Percentiles rank a stretch among this genome's conserved stretches.
Evolutionary conservation across 805 yeast species (phyloP).

Genomic region (Saccharomycopsis schoenii): DNA sequence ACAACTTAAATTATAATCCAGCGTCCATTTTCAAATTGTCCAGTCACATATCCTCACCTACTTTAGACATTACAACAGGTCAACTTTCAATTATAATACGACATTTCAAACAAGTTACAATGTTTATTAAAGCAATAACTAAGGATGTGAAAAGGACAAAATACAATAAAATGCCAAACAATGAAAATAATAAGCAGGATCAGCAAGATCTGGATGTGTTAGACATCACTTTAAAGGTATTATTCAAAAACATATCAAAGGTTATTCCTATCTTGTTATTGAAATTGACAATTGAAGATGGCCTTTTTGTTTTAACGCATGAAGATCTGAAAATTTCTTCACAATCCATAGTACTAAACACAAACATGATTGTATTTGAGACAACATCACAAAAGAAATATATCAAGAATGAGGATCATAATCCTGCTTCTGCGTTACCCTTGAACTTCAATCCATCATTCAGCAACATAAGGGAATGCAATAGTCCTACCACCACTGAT

Average conservation of each 20-base stretch:
- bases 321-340: constrained; percentile 22
- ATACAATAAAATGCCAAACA: background rate
- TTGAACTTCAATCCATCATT: background rate
- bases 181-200: background rate
- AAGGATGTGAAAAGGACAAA: constrained; percentile 19
- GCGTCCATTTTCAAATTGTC: constrained; percentile 28
- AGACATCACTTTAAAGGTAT: constrained; percentile 8
- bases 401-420: background rate
- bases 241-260: constrained; percentile 20
- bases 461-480: background rate
- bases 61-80: constrained; percentile 34
- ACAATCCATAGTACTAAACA: constrained; percentile 23
- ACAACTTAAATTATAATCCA: constrained; percentile 1
- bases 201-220: background rate
- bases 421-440: too few species aligned
- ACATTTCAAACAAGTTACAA: constrained; percentile 13
- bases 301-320: constrained; percentile 28
- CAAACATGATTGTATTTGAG: constrained; percentile 14
- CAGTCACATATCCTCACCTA: constrained; percentile 34
- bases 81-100: constrained; percentile 29
- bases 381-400: constrained; percentile 12
- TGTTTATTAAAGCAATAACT: constrained; percentile 22
- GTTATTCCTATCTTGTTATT: constrained; percentile 28
- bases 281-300: constrained; percentile 32
- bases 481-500: constrained; percentile 17